Evolutionary conservation across 2,329 filamentous ascomycete genomes (phyloP), one percentile per base, ranked within the genome.

Genomic region (Scopulariopsis brevicaulis): DNA sequence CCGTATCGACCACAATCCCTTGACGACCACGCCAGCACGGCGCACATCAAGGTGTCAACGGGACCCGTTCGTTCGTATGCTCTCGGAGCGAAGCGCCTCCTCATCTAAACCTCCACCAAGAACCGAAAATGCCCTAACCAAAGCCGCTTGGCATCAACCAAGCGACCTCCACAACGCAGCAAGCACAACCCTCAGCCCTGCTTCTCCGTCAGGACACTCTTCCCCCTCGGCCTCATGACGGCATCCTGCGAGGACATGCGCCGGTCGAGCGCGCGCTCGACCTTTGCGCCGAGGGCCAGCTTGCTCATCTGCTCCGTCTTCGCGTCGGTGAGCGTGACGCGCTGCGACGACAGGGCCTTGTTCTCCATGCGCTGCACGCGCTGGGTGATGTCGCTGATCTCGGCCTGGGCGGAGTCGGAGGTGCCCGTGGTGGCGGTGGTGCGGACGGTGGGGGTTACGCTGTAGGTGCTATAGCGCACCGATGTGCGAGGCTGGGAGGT

Each of bases 211-310:
- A 69, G 32, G 25, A 56, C 46, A 55, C 66, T 73, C 65, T 73
- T 69, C 56, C 69, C 66, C 35, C 76, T 72, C 24, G 77, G 82
- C 62, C 87, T 84, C 79, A 94, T 92, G 71, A 89, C 86, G 63
- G 92, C 92, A 66, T 96, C 92, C 72, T 96, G 92, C 64, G 88
- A 76, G 32, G 83, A 87, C 91, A 96, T 94, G 67, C 92, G 83
- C 63, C 91, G 81, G 64, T 87, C 87, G 58, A 96, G 82, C 24
- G 92, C 91, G 60, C 92, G 85, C 70, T 96, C 91, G 48, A 96
- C 82, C 75, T 96, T 96, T 60, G 91, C 91, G 54, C 91, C 89
- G 56, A 96, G 81, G 43, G 91, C 91, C 59, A 96, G 81, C 75
- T 95, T 95, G 76, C 84, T 86, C 72, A 96, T 78, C 69, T 87